Evolutionary conservation across 2,329 filamentous ascomycete species (phyloP), one percentile per base, ranked within the genome.

Genomic region (Pezizomycotina sp.): DNA sequence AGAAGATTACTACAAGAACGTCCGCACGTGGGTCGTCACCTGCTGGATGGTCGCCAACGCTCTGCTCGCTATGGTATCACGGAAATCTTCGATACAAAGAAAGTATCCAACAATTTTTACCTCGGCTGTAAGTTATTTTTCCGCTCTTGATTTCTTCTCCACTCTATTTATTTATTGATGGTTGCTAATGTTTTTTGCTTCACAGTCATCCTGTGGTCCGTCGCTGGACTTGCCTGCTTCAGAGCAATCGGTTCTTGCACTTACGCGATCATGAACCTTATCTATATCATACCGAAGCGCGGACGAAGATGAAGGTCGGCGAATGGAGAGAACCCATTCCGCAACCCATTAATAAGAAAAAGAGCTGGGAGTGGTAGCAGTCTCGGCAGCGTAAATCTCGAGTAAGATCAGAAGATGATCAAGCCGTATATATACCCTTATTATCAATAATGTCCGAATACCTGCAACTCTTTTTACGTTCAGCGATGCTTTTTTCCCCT

Each of bases 1-100:
- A 98, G 58, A 98, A 58, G 89, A 98, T 60, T 98, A 98, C 67
- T 98, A 98, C 68, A 81, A 84, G 57, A 81, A 77, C 25, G 89
- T 98, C 34, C 74, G 89, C 36, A 98, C 89, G 1, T 98, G 98
- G 71, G 91, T 98, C 75, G 89, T 98, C 8, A 74, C 92, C 27
- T 68, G 75, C 29, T 98, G 89, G 89, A 82, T 98, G 69, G 68
- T 91, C 22, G 72, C 74, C 51, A 98, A 98, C 56, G 82, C 78
- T 3, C 72, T 92, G 42, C 72, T 98, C 23, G 86, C 81, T 54
- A 98, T 98, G 89, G 71, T 77, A 2, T 95, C 9, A 78, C 71
- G 4, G 89, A 98, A 60, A 73, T 79, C 3, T 98, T 93, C 59
- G 70, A 70, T 28, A 65, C 68, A 42, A 69, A 66, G 30, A 62